Conservation (phyloP, 108 stramenopile genomes). For the Skeletonema menzelii region DNA sequence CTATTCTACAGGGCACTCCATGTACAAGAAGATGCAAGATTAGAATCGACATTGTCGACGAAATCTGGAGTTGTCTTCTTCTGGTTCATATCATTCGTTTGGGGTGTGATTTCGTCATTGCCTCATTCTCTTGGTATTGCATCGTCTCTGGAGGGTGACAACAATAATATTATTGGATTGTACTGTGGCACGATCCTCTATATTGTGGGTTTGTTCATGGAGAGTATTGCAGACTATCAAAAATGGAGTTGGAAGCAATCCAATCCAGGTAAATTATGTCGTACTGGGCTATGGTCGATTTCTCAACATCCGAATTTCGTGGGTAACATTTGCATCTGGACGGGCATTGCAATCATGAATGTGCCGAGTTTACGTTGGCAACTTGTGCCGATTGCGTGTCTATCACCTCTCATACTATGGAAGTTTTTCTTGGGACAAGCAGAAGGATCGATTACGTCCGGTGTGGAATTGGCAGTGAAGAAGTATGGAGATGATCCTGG, state of each 20-base stretch:
- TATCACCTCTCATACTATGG: conserved; percentile 68
- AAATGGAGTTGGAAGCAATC: conserved; percentile 74
- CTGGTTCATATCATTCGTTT: conserved; percentile 71
- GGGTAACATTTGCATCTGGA: conserved; percentile 77
- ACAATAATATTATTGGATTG: conserved; percentile 9
- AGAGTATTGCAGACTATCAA: conserved; percentile 75
- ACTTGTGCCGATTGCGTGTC: conserved; percentile 20
- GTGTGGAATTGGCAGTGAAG: conserved; percentile 42
- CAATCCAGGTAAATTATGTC: conserved; percentile 67
- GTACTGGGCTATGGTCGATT: conserved; percentile 73
- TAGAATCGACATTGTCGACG: conserved; percentile 53
- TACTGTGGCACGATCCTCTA: conserved; percentile 46
- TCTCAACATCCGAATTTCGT: conserved; percentile 87
- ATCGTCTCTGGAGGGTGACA: conserved; percentile 13
- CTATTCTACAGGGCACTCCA: conserved; percentile 66
- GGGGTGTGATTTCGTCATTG: conserved; percentile 68
- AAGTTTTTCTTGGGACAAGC: conserved; percentile 65
- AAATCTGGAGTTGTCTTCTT: conserved; percentile 58
- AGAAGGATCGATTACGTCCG: conserved; percentile 48
- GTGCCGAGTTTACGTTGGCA: conserved; percentile 41
- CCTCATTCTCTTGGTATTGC: conserved; percentile 71
- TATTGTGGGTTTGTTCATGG: conserved; percentile 51
- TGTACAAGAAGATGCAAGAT: conserved; percentile 57
- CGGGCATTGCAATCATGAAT: conserved; percentile 76
- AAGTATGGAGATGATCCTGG: conserved; percentile 67